Evolutionary conservation across 1,284 basidiomycete species (phyloP).

Genomic region (Puccinia triticina): DNA sequence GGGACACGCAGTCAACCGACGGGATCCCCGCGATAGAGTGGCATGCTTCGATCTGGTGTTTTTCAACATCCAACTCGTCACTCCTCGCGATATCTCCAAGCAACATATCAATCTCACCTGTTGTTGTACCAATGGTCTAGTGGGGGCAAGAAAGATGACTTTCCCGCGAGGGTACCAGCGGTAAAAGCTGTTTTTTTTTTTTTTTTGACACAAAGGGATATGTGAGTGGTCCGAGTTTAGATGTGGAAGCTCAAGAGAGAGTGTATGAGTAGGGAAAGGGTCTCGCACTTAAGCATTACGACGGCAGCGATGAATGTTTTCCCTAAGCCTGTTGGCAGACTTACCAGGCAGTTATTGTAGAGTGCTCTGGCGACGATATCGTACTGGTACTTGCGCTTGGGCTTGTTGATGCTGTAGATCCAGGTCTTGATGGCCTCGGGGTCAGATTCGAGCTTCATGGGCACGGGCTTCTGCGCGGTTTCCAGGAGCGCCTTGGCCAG

Average conservation of each 20-base stretch:
- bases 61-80: too few relatives aligned
- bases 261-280: not conserved
- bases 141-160: slow-evolving; percentile 92
- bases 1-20: slow-evolving; percentile 77
- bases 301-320: slow-evolving; percentile 99
- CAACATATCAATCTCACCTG: slow-evolving; percentile 60
- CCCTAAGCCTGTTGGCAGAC: slow-evolving; percentile 91
- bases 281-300: slow-evolving; percentile 69
- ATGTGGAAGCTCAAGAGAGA: slow-evolving; percentile 56
- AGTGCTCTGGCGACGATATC: slow-evolving; percentile 86
- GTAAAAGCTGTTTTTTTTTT: slow-evolving; percentile 64
- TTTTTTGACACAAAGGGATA: slow-evolving; percentile 57
- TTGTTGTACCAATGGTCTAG: slow-evolving; percentile 91
- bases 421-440: slow-evolving; percentile 79
- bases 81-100: too few relatives aligned
- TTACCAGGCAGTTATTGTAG: slow-evolving; percentile 91
- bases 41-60: slow-evolving; percentile 77
- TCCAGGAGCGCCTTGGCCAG: slow-evolving; percentile 15
- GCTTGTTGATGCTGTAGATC: slow-evolving; percentile 87
- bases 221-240: slow-evolving; percentile 35
- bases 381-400: slow-evolving; percentile 90
- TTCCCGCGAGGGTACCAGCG: slow-evolving; percentile 92
- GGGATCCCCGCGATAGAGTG: slow-evolving; percentile 93
- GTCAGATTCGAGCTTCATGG: slow-evolving; percentile 75
- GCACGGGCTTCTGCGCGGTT: not conserved